Percentiles rank a stretch among this genome's conserved stretches.
Conservation (phyloP, 495 filamentous ascomycete genomes). For the Neurospora sp. region DNA sequence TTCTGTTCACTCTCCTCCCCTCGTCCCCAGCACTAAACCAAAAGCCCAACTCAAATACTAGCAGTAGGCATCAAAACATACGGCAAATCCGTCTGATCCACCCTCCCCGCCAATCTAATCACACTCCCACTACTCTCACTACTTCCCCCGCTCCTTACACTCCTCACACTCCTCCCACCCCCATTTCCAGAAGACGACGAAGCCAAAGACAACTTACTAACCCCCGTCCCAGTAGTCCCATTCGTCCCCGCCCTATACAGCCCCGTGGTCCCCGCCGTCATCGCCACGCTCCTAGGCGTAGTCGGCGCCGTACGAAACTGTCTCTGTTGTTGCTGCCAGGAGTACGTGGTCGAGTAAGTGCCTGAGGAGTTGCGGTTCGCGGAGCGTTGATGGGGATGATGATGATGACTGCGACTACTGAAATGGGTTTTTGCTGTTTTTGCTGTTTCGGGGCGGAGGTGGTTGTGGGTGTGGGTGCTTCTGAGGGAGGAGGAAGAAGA, state of each 20-base stretch:
- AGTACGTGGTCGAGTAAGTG: background rate
- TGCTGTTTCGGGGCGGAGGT: conserved; percentile 8
- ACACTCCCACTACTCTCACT: conserved; percentile 15
- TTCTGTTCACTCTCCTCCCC: background rate
- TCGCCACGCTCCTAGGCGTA: conserved; percentile 34
- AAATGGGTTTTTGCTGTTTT: background rate
- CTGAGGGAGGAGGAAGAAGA: background rate
- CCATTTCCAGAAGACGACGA: conserved; percentile 13
- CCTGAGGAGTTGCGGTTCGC: background rate
- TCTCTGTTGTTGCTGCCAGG: conserved; percentile 10
- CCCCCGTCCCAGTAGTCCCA: background rate
- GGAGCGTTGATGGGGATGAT: background rate
- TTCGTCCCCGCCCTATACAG: background rate
- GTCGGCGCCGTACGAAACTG: conserved; percentile 42
- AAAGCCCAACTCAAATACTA: background rate
- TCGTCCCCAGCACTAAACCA: background rate
- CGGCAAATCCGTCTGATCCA: conserved; percentile 28
- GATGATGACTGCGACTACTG: background rate
- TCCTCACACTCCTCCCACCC: background rate
- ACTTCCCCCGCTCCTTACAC: background rate
- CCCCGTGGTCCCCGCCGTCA: background rate
- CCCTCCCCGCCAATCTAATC: conserved; percentile 29
- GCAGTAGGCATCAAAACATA: conserved; percentile 28
- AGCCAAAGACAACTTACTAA: background rate
- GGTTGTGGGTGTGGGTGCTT: background rate